phyloP scores from a whole-genome alignment of 345 rosid genomes.

The Brassica carinata region DNA sequence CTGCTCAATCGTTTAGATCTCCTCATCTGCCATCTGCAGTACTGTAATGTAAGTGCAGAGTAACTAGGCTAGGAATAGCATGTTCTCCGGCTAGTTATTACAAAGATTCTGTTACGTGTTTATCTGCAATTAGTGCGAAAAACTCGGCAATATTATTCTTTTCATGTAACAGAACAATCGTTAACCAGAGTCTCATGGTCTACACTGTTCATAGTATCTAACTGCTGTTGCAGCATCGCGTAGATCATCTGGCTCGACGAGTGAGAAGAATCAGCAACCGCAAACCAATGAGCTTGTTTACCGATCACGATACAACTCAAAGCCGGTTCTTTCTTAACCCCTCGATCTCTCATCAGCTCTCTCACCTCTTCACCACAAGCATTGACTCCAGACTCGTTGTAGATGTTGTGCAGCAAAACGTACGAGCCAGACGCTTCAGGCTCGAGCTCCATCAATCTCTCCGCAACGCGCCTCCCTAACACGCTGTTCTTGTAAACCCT shows the following conservation, averaged over 20 bases:
- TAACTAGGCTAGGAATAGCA: slow-evolving; percentile 7
- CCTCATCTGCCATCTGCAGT: slow-evolving; percentile 62
- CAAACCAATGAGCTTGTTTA: slow-evolving; percentile 38
- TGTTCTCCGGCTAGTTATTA: not conserved
- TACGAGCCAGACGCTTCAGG: slow-evolving; percentile 53
- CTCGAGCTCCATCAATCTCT: slow-evolving; percentile 49
- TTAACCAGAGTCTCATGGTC: slow-evolving; percentile 26
- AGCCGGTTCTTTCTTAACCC: slow-evolving; percentile 60
- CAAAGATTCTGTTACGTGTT: not conserved
- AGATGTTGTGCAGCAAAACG: slow-evolving; percentile 49
- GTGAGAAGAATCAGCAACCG: slow-evolving; percentile 41
- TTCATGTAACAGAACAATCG: slow-evolving; percentile 6
- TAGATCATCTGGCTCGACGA: slow-evolving; percentile 36
- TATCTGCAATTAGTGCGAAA: not conserved
- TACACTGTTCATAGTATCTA: slow-evolving; percentile 37
- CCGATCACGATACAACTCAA: slow-evolving; percentile 52
- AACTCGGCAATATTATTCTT: not conserved
- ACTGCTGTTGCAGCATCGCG: slow-evolving; percentile 32
- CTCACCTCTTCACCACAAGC: slow-evolving; percentile 42
- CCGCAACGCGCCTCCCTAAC: slow-evolving; percentile 46
- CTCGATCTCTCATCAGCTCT: slow-evolving; percentile 45
- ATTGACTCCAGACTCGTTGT: slow-evolving; percentile 44
- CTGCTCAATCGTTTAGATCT: slow-evolving; percentile 55
- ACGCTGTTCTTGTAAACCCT: slow-evolving; percentile 43
- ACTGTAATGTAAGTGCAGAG: slow-evolving; percentile 68